Evolutionary conservation across 306 rosid species (phyloP).

Genomic region (Castanospermum australe): DNA sequence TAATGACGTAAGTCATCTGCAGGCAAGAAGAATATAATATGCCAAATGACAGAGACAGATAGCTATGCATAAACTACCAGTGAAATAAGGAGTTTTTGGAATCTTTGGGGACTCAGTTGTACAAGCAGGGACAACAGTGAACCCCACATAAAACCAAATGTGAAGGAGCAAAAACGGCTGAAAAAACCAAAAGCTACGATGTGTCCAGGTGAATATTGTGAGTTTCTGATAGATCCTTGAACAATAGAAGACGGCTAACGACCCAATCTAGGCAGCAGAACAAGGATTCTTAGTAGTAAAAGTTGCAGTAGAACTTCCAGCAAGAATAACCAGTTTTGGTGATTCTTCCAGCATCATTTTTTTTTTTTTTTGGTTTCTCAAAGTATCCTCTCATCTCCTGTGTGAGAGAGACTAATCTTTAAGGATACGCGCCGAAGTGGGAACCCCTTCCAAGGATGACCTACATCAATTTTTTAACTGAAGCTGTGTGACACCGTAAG

Average conservation of each 20-base stretch:
- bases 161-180: background rate
- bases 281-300: background rate
- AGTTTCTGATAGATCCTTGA: background rate
- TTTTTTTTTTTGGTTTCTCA: no score
- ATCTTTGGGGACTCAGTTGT: no score
- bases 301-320: slow-evolving; percentile 14
- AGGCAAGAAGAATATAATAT: background rate
- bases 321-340: background rate
- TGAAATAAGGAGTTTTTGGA: no score
- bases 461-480: no score
- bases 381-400: no score
- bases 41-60: background rate
- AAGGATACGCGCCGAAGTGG: no score
- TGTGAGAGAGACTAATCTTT: no score
- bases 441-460: no score
- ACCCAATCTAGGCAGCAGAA: slow-evolving; percentile 1
- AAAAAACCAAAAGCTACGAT: background rate
- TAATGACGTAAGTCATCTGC: background rate
- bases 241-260: background rate
- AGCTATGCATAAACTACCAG: background rate
- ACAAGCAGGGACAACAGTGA: no score
- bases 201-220: background rate
- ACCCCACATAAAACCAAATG: background rate
- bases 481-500: background rate
- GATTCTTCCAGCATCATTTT: background rate